Percentiles rank a stretch among this genome's conserved stretches.
phyloP scores from a whole-genome alignment of 257 asterid species.

The Salvia miltiorrhiza region DNA sequence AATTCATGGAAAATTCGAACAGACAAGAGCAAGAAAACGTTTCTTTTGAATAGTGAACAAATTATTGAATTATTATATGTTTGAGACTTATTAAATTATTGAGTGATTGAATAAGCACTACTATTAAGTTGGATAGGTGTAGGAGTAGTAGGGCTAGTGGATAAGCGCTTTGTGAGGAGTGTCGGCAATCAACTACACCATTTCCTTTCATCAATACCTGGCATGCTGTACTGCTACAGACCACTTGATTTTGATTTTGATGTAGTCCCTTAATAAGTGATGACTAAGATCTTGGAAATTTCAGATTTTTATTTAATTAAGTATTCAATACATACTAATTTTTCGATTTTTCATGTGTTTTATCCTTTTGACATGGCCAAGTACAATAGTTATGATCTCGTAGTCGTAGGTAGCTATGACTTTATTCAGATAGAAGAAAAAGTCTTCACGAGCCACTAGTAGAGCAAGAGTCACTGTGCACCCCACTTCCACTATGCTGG shows the following conservation, averaged over 20 bases:
- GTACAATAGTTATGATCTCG: no score
- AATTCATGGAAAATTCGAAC: background rate
- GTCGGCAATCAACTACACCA: constrained; percentile 31
- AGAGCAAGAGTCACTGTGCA: background rate
- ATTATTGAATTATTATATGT: background rate
- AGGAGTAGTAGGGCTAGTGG: constrained; percentile 4
- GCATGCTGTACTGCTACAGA: constrained; percentile 17
- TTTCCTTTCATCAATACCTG: constrained; percentile 21
- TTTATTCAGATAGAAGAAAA: constrained; percentile 2
- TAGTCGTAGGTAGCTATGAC: no score
- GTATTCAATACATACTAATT: no score
- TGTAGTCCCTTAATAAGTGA: background rate
- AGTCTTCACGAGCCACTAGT: constrained; percentile 8
- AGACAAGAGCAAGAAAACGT: background rate
- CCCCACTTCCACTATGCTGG: constrained; percentile 24
- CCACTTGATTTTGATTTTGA: constrained; percentile 14
- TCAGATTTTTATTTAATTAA: no score
- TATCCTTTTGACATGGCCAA: no score
- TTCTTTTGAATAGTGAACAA: background rate
- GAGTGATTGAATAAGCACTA: no score
- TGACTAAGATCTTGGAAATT: background rate
- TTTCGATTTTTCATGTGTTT: no score
- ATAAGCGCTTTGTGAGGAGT: constrained; percentile 20
- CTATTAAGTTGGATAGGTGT: constrained; percentile 1
- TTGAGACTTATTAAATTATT: no score